Base-by-base conservation (phyloP, 1,284 basidiomycete genomes). In the Ceratobasidium sp. region DNA sequence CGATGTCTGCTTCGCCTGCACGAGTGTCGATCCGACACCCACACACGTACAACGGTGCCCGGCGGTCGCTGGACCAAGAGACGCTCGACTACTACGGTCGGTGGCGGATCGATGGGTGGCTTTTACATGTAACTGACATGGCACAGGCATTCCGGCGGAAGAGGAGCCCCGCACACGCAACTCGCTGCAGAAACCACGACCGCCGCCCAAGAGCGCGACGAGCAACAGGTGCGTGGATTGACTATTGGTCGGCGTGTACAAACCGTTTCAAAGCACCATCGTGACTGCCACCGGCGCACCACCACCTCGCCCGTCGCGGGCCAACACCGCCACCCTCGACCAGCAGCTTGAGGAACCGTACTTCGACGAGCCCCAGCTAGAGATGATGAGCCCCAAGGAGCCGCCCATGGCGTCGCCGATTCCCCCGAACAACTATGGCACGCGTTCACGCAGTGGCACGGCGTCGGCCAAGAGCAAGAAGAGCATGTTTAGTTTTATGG, bases 281-380 rank as follows among this genome's bases (percentile, higher is more conserved):
- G 42, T 29, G 13, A 29, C 15, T 8, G n/a, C 35, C 10, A 62
- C 6, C 2, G 56, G 42, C n/a, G n/a, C 35, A 79, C 84, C 0
- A 86, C 90, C 1, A 17, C 87, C 88, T 3, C 84, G 91, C 54
- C 91, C 91, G 1, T 91, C 90, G 55, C 84, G 91, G 70, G 89
- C 88, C 70, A 93, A 93, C 77, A 93, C 91, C 8, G 88, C 87
- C 47, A 91, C 83, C 69, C 82, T 93, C n/a, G 31, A 56, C 49
- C 40, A 45, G 20, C 38, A n/a, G 17, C 22, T 53, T 52, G 58
- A 47, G 38, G 71, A 62, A 22, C 35, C 47, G 29, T 70, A 70
- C 69, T 38, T 38, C 55, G 57, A 60, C 42, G 53, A 69, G 43
- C 57, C 57, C 56, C 31, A 38, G 29, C 15, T 6, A n/a, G 69